Evolutionary conservation across 163 green algal species (phyloP), one percentile per base, ranked within the genome.

Genomic region (Scenedesmus sp.): DNA sequence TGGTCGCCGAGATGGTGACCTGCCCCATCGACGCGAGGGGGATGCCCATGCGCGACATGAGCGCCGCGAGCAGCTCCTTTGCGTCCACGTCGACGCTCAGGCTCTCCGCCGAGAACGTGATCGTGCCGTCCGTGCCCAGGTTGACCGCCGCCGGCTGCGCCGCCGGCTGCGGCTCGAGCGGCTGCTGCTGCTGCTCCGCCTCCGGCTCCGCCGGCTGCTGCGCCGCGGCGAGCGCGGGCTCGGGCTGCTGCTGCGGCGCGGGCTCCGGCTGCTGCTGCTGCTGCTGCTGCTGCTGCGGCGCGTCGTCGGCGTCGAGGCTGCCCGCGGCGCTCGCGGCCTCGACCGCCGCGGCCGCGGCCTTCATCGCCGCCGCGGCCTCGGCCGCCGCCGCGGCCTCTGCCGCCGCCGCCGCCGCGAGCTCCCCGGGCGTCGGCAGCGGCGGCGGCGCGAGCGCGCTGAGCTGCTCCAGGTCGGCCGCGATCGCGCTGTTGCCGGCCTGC

Each of bases 321-420:
- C 26, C 42, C 4, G 11, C n/a, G 39, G 7, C 10, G 7, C 6
- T 47, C 7, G 10, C 10, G 6, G 39, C 39, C 6, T 47, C 39
- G 39, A 47, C 10, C 39, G 33, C 67, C 10, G 66, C 48, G 10
- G 62, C 18, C 36, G n/a, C n/a, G 63, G 5, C 34, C 2, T n/a
- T 18, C 26, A 26, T 26, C 57, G n/a, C 26, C 1, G 57, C 57
- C 20, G 57, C 26, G 7, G 57, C 57, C 44, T 44, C 24, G 4
- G 33, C 29, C 14, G 67, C 50, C 29, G 67, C 67, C 31, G 67
- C 50, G 22, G 67, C 34, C 13, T 34, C 70, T 13, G 70, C 39
- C 60, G 70, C 70, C 51, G 70, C 54, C 45, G 71, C 71, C 39
- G 50, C 39, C 36, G 71, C 71, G 15, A 70, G 71, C 44, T 56